Evolutionary conservation across 108 stramenopile genomes (phyloP).

Genomic region (Discostella pseudostelligera): DNA sequence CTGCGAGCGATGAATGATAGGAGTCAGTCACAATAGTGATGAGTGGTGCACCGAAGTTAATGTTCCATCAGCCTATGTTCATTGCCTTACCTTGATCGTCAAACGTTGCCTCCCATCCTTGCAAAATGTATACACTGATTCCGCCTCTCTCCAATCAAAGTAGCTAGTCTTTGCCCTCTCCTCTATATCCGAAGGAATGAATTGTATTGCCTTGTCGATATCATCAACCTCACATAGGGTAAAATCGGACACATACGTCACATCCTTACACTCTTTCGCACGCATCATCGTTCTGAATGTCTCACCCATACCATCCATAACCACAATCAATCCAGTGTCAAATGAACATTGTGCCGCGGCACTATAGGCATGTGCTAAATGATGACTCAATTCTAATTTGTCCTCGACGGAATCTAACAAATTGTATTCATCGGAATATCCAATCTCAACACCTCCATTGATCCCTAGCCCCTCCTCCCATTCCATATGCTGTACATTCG

Average conservation of each 20-base stretch:
- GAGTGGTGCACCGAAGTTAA: background rate
- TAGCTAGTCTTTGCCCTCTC: constrained; percentile 44
- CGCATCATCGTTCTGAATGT: constrained; percentile 82
- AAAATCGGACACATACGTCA: constrained; percentile 77
- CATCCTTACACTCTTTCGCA: constrained; percentile 46
- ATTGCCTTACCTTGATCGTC: constrained; percentile 34
- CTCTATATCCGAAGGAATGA: constrained; percentile 74
- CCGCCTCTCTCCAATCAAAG: constrained; percentile 92
- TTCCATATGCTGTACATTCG: constrained; percentile 54
- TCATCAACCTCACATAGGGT: constrained; percentile 31
- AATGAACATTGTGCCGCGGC: constrained; percentile 83
- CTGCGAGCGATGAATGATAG: background rate
- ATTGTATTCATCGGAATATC: constrained; percentile 76
- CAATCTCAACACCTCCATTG: constrained; percentile 70
- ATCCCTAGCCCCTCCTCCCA: constrained; percentile 79
- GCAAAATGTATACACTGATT: constrained; percentile 83
- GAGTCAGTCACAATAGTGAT: background rate
- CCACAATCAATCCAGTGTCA: constrained; percentile 82
- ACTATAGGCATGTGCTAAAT: constrained; percentile 94
- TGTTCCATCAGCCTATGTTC: background rate
- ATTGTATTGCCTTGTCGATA: constrained; percentile 48
- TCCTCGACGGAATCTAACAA: constrained; percentile 37
- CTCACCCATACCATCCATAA: constrained; percentile 97
- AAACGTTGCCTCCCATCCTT: constrained; percentile 38
- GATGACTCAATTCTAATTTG: constrained; percentile 86